Evolutionary conservation across 2,329 filamentous ascomycete genomes (phyloP), one percentile per base, ranked within the genome.

Genomic region (Huntiella savannae): DNA sequence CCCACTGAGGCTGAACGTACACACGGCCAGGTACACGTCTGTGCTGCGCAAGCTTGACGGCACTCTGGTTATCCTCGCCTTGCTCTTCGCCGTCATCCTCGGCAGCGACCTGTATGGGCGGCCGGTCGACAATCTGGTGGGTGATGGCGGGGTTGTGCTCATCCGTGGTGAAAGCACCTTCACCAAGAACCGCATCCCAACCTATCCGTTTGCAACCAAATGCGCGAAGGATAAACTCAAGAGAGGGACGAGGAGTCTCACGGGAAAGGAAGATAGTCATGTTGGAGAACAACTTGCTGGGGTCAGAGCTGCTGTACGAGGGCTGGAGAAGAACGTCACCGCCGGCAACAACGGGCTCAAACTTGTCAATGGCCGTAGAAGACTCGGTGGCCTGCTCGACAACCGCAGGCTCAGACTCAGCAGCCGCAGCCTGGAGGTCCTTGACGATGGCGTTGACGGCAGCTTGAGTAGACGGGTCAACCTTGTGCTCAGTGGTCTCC

Each of bases 1-100:
- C 77, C 88, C 92, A 98, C 60, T 98, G 91, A 15, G 91, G 91
- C 65, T 98, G 91, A 47, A 98, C 66, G 55, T 98, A 98, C 52
- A 77, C 85, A 53, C 91, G 74, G 33, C 88, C 88, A n/a, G 88
- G 86, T 51, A 96, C 80, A 51, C 86, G 77, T 52, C 76, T 76
- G 56, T 83, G 81, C 49, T 62, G 62, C 19, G 60, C 67, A 47
- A 77, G 63, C 59, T 70, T 73, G 59, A 70, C 73, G 41, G 65
- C 65, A 51, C 67, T 81, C 63, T 74, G 75, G 61, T 71, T 78
- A 54, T 79, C 75, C 52, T 73, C 70, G 22, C 54, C 65, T 39
- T 65, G 65, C 15, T 60, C 66, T 36, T 43, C 40, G n/a, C 44
- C 19, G 41, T 67, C 63, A 46, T 69, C 67, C 32, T 68, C 66